A percentile compares a stretch with the other conserved stretches of the same genome.
Conservation (phyloP, 2,329 filamentous ascomycete species). For the Alternaria triticimaculans region DNA sequence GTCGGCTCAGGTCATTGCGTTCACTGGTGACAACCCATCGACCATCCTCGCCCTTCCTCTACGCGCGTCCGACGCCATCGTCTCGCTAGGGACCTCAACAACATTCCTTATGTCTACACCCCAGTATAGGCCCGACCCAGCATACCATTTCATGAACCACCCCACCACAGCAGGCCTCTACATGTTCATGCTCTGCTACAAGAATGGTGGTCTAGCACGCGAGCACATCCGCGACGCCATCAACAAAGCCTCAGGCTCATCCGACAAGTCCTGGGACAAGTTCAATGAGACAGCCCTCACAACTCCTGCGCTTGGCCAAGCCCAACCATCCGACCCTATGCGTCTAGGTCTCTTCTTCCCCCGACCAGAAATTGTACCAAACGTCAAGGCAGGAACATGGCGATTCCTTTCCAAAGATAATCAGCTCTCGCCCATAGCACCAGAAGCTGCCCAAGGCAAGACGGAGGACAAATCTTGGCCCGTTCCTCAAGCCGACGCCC, state of each 20-base stretch:
- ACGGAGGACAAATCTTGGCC: conserved; percentile 53
- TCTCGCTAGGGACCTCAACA: conserved; percentile 91
- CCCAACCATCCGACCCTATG: conserved; percentile 62
- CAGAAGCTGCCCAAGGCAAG: conserved; percentile 57
- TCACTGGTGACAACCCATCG: conserved; percentile 94
- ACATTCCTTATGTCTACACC: conserved; percentile 98
- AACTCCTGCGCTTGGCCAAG: conserved; percentile 72
- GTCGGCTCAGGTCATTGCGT: conserved; percentile 79
- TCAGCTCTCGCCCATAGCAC: conserved; percentile 52
- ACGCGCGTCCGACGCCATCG: conserved; percentile 87
- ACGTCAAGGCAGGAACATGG: conserved; percentile 85
- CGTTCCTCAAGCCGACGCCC: conserved; percentile 71
- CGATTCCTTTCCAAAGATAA: conserved; percentile 69
- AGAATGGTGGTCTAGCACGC: conserved; percentile 92
- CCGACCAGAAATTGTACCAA: conserved; percentile 93
- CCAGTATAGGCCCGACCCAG: conserved; percentile 85
- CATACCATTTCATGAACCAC: conserved; percentile 98
- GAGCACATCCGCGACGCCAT: conserved; percentile 87
- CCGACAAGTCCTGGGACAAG: conserved; percentile 70
- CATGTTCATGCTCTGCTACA: conserved; percentile 99
- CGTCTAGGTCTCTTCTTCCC: conserved; percentile 95
- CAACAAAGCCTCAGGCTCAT: conserved; percentile 56
- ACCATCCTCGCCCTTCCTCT: conserved; percentile 92
- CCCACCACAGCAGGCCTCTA: conserved; percentile 88
- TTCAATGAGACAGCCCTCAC: conserved; percentile 79